Base-by-base conservation (phyloP, 1,284 basidiomycete genomes). In the Stygiomarasmius scandens region DNA sequence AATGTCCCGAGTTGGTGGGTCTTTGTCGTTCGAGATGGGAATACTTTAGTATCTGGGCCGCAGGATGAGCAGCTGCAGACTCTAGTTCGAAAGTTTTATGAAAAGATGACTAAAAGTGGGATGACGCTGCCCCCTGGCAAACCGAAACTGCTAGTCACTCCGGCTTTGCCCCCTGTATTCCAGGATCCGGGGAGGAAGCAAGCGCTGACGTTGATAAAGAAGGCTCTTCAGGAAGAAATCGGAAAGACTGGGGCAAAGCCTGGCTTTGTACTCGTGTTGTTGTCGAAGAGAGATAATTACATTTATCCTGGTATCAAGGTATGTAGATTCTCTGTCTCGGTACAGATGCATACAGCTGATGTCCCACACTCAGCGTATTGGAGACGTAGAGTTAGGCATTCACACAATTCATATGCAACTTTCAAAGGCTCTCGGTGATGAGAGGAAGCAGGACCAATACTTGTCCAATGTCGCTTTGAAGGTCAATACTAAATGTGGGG, bases 401-500 rank as follows among this genome's bases (percentile, higher is more conserved):
- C 83, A 84, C 47, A 89, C 89, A 0, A 71, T 87, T 12, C 83
- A 84, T 64, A 86, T 90, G 81, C 77, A 83, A 25, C 71, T 86
- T 4, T 64, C 65, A 5, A 90, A 89, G 66, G 86, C 86, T n/a
- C 67, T 85, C 10, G 71, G 69, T 10, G 23, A 46, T 22, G 25
- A 48, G 16, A 41, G 64, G 55, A 82, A 83, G 63, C 85, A 87
- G 64, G 85, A 88, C 57, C 88, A 90, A 63, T 92, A 92, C 69
- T 83, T 90, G 61, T 87, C 89, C 3, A 93, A 91, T 62, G 82
- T 91, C 19, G 84, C 85, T 1, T 65, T 83, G 49, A 82, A 83
- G 54, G 78, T 90, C 12, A 93, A 93, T 64, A 83, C 83, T 29
- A 93, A 93, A 71, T 81, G 93, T 1, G 88, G 89, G 2, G 92